Evolutionary conservation across 192 early-diverging fungal genomes (phyloP), one percentile per base, ranked within the genome.

Genomic region (Coemansia sp.): DNA sequence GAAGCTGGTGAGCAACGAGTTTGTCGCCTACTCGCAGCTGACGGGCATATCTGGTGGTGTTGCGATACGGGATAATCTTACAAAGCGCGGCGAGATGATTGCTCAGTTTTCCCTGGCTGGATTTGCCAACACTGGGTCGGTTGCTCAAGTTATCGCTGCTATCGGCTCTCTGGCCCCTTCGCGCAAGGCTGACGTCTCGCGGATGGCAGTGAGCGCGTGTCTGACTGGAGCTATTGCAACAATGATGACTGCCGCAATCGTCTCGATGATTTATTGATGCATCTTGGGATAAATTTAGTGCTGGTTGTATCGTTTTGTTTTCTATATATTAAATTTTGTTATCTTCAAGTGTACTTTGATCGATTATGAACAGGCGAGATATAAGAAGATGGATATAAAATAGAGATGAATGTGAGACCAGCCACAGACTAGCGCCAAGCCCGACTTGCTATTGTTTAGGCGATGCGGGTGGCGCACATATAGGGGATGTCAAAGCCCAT

Each of bases 1-100:
- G 15, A 93, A 94, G 84, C 86, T 94, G 46, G 85, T 92, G 74
- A 86, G 88, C 69, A 96, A 94, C 78, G 94, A 96, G 86, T 94
- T 96, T 82, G 88, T 89, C 32, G 94, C 90, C 27, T 96, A 91
- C 74, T 72, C 72, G 14, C 45, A 65, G 37, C 68, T 82, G 25
- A 73, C 70, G 12, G 78, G 74, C 25, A 58, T 57, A 5, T 11
- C 57, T 15, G 72, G 77, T 5, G 41, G 25, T 1, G n/a, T 39
- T 5, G 29, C 70, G 8, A 75, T 84, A 27, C 67, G 69, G 59
- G 76, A 67, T 27, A 36, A 39, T 5, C 75, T 91, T 27, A 71
- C 84, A 6, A 25, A 41, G 8, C 88, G 90, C 42, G 79, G 84
- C 0, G 36, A 73, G 17, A 42, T 87, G 38, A 85, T 91, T 63